Base-by-base conservation (phyloP, 257 asterid species). In the Solanum bulbocastanum region DNA sequence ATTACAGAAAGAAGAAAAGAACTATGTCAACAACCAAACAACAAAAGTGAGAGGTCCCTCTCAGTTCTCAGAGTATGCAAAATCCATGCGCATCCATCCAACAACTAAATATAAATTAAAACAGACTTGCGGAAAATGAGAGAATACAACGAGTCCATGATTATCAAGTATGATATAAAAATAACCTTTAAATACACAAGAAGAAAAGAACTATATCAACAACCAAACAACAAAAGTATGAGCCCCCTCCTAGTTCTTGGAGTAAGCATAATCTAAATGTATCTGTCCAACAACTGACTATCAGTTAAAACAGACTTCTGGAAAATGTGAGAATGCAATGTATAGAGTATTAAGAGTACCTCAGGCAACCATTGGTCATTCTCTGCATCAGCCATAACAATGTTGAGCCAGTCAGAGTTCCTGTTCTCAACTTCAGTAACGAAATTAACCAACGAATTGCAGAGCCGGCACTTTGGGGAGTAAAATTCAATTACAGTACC, bases 331-430 rank as follows among this genome's bases (percentile, higher is more conserved):
- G 85, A 71, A 58, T 37, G 4, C 1, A 40, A 83, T 39, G 27
- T 27, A 56, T 79, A 44, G 83, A 16, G 62, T 46, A 9, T 35
- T 27, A 56, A 10, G 62, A 72, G 66, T 87, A 96, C 99, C 98
- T 96, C 98, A 49, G 99, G 99, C 88, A 96, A 88, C 99, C 99
- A 96, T 65, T 86, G 86, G 73, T 92, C 91, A 74, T 94, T 94
- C 88, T 93, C 98, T 1, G 98, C 98, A 91, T 93, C 99, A 78
- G 93, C 98, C 95, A 94, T 90, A 78, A 94, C 97, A 85, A 96
- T 90, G 88, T 91, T 93, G 42, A 96, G 95, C 98, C 98, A 95
- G 85, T 92, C 94, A 49, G 92, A 84, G 76, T 96, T 93, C 88
- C 95, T 89, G 22, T 90, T 93, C 91, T 94, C 96, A 60, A 95